Conservation (phyloP, 1,139 yeast species). For the Geotrichum histeridarum region DNA sequence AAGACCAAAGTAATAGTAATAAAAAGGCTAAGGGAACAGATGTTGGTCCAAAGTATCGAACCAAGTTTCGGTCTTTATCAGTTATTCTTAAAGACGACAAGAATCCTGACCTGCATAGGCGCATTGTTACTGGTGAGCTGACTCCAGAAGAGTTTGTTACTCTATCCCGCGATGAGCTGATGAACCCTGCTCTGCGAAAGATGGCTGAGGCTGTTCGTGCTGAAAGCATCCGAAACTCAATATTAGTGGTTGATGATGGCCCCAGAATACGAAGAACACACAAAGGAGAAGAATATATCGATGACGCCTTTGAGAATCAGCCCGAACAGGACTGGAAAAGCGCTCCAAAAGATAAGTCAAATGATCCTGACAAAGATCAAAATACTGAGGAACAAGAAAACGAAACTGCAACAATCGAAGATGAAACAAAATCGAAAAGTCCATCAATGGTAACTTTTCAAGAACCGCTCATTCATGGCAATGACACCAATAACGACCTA, state of each 20-base stretch:
- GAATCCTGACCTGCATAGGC: conserved; percentile 44
- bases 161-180: conserved; percentile 58
- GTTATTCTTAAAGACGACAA: conserved; percentile 52
- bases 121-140: conserved; percentile 47
- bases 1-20: conserved; percentile 11
- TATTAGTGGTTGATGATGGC: conserved; percentile 50
- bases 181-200: conserved; percentile 66
- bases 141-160: conserved; percentile 50
- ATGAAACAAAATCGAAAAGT: conserved; percentile 15
- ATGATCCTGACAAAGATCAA: conserved; percentile 12
- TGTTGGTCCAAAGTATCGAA: conserved; percentile 47
- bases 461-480: not conserved
- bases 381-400: conserved; percentile 18
- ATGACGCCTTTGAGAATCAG: conserved; percentile 43
- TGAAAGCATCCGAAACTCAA: conserved; percentile 60
- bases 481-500: conserved; percentile 1
- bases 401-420: conserved; percentile 20
- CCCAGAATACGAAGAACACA: conserved; percentile 74
- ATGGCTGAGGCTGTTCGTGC: conserved; percentile 69
- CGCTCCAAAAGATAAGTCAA: conserved; percentile 12
- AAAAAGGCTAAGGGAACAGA: conserved; percentile 31
- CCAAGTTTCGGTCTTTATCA: conserved; percentile 49
- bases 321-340: conserved; percentile 17
- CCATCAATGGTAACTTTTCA: not conserved
- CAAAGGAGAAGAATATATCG: conserved; percentile 81